Conservation (phyloP, 2,329 filamentous ascomycete species). For the Hypoxylon sp. region DNA sequence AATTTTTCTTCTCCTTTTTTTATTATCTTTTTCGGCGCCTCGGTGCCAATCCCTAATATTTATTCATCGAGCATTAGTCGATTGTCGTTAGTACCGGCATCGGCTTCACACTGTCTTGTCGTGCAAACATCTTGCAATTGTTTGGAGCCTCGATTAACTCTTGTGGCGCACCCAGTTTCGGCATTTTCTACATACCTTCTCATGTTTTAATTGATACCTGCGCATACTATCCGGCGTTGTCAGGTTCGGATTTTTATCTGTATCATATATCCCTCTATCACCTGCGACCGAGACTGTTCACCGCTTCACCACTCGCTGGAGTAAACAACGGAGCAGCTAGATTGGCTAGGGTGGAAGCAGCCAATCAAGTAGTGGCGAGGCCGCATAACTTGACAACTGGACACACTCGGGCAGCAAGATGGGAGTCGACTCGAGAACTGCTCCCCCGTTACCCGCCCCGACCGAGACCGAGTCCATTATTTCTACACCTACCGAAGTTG, state of each 20-base stretch:
- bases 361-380: slow-evolving; percentile 43
- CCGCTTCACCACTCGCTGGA: slow-evolving; percentile 36
- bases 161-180: slow-evolving; percentile 22
- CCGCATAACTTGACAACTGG: slow-evolving; percentile 42
- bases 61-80: slow-evolving; percentile 26
- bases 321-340: slow-evolving; percentile 36
- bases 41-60: slow-evolving; percentile 24
- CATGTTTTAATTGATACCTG: slow-evolving; percentile 29
- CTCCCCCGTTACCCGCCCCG: slow-evolving; percentile 81
- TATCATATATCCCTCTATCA: slow-evolving; percentile 23
- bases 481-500: slow-evolving; percentile 72
- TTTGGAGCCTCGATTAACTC: slow-evolving; percentile 35
- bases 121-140: slow-evolving; percentile 21
- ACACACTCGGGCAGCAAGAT: slow-evolving; percentile 59
- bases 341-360: slow-evolving; percentile 42
- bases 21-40: slow-evolving; percentile 13
- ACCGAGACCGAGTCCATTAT: slow-evolving; percentile 78
- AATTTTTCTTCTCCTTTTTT: slow-evolving; percentile 8
- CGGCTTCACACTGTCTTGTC: slow-evolving; percentile 6
- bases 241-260: slow-evolving; percentile 20
- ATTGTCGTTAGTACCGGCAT: slow-evolving; percentile 18
- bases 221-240: slow-evolving; percentile 26
- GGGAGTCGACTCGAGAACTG: slow-evolving; percentile 69
- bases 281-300: slow-evolving; percentile 30
- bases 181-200: slow-evolving; percentile 21